Conservation (phyloP, 2,329 filamentous ascomycete species). For the Arthrobotrys sinensis region DNA sequence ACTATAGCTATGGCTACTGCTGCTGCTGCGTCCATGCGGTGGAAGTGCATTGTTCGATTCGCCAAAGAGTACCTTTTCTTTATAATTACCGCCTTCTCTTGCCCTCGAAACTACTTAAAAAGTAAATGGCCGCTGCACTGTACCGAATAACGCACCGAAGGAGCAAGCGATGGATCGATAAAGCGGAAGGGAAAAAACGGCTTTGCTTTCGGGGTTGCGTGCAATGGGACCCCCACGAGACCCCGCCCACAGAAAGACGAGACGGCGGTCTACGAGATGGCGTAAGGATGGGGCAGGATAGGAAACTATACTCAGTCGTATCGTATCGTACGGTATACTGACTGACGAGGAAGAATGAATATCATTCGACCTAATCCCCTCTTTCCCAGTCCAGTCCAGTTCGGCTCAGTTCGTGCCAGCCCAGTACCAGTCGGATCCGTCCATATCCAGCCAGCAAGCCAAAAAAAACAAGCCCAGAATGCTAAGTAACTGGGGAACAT, state of each 20-base stretch:
- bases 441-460: conserved; percentile 13
- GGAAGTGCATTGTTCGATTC: conserved; percentile 50
- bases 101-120: background rate
- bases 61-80: conserved; percentile 2
- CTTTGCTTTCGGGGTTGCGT: conserved; percentile 30
- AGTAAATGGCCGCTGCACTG: conserved; percentile 5
- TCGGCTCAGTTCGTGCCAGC: conserved; percentile 12
- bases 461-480: conserved; percentile 26
- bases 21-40: conserved; percentile 52
- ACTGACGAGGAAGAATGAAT: conserved; percentile 23
- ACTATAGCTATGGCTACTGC: conserved; percentile 34
- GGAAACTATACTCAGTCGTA: conserved; percentile 17
- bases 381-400: conserved; percentile 37
- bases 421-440: conserved; percentile 21
- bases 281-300: conserved; percentile 14
- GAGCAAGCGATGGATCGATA: conserved; percentile 24
- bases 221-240: conserved; percentile 60
- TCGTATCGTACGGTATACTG: conserved; percentile 11
- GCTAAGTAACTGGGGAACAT: conserved; percentile 44
- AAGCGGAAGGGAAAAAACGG: conserved; percentile 25
- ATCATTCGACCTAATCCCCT: conserved; percentile 40
- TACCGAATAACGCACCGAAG: conserved; percentile 24
- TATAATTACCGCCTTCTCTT: background rate
- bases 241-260: conserved; percentile 57
- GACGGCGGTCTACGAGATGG: conserved; percentile 34